Conservation (phyloP, 1,284 basidiomycete species). For the Tetrapyrgos nigripes region DNA sequence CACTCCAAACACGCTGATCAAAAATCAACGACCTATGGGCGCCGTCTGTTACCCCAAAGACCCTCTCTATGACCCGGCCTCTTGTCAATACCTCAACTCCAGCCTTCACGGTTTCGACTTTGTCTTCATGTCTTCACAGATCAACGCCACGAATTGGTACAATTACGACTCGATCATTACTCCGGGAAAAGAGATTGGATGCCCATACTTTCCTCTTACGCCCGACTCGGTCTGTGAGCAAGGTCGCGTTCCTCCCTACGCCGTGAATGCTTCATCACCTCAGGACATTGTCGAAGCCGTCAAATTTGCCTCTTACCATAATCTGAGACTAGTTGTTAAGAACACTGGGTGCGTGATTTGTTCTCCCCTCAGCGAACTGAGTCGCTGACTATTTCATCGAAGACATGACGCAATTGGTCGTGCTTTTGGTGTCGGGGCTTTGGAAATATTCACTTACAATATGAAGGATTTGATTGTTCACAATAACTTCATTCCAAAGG, state of each 20-base stretch:
- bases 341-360: slow-evolving; percentile 1
- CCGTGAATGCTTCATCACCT: not conserved
- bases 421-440: slow-evolving; percentile 5
- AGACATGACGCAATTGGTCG: slow-evolving; percentile 11
- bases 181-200: not conserved
- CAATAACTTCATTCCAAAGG: not conserved
- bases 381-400: not conserved
- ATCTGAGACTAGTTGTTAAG: slow-evolving; percentile 1
- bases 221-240: slow-evolving; percentile 1
- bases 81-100: not conserved
- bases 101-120: not conserved
- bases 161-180: not conserved
- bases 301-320: not conserved
- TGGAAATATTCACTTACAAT: slow-evolving; percentile 5
- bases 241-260: slow-evolving; percentile 8
- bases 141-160: not conserved
- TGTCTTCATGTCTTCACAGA: not conserved
- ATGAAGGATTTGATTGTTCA: not conserved
- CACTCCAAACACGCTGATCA: too few species aligned
- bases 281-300: slow-evolving; percentile 23
- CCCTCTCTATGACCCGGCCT: not conserved
- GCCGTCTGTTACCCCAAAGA: not conserved
- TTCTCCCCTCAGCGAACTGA: not conserved
- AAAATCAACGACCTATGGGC: too few species aligned
- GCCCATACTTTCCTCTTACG: not conserved